Evolutionary conservation across 306 rosid genomes (phyloP).

Genomic region (Trifolium repens): DNA sequence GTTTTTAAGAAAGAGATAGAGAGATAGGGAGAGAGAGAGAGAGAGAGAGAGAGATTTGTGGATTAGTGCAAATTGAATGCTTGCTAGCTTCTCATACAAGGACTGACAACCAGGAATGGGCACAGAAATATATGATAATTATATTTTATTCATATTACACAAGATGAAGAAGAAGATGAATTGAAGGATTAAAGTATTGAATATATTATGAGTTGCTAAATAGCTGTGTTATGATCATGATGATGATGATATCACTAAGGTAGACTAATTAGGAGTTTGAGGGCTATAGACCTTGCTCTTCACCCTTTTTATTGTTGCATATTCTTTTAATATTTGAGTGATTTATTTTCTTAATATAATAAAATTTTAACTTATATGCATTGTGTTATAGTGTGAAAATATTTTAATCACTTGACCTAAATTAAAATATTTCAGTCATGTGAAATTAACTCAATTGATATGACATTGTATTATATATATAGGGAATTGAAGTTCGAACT

Average conservation of each 20-base stretch:
- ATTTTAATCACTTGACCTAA: no score
- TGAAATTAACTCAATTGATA: no score
- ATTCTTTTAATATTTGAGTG: no score
- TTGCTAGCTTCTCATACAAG: conserved; percentile 53
- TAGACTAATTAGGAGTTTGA: background rate
- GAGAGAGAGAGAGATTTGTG: conserved; percentile 40
- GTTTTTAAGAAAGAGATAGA: conserved; percentile 50
- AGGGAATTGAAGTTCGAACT: no score
- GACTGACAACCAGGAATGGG: conserved; percentile 69
- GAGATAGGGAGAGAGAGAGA: background rate
- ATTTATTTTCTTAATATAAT: no score
- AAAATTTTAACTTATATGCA: no score
- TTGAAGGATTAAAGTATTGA: conserved; percentile 20
- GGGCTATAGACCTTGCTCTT: background rate
- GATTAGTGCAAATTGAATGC: conserved; percentile 58
- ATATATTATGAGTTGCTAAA: conserved; percentile 6
- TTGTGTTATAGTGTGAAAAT: no score
- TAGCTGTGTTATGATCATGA: conserved; percentile 40
- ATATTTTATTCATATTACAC: conserved; percentile 14
- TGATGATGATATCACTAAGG: conserved; percentile 23
- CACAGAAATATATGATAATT: conserved; percentile 82
- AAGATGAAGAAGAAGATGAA: conserved; percentile 8
- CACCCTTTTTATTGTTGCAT: no score
- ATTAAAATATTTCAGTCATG: no score
- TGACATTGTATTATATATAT: no score